Evolutionary conservation across 352 stramenopile genomes (phyloP).

Genomic region (Globisporangium spinosum): DNA sequence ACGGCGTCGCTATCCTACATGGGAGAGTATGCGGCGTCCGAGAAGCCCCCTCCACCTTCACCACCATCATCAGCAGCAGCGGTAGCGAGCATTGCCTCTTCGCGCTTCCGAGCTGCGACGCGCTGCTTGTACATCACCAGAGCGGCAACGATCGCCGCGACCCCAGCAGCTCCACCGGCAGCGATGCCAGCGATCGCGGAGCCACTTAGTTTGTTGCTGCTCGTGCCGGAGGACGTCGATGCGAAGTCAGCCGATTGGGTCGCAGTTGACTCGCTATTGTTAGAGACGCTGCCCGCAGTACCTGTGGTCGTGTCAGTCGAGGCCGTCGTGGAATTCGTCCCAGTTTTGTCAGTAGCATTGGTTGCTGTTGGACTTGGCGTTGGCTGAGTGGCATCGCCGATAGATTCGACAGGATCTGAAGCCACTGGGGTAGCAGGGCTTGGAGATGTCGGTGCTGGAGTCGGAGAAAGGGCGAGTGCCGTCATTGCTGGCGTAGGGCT

Average conservation of each 20-base stretch:
- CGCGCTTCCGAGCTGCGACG: not conserved
- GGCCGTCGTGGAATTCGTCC: not conserved
- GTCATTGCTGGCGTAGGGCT: not conserved
- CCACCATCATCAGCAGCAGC: not conserved
- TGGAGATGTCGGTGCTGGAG: not conserved
- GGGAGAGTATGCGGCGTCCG: not conserved
- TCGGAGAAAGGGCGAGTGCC: not conserved
- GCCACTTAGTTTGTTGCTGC: not conserved
- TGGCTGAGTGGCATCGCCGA: not conserved
- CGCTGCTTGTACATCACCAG: not conserved
- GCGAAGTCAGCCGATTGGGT: not conserved
- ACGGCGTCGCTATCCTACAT: not conserved
- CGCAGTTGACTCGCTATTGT: not conserved
- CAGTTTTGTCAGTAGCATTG: not conserved
- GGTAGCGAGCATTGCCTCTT: not conserved
- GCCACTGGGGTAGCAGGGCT: not conserved
- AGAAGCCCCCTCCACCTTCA: not conserved
- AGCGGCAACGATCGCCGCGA: not conserved
- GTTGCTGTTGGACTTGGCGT: not conserved
- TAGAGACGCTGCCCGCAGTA: not conserved
- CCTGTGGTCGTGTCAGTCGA: not conserved
- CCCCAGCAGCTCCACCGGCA: not conserved
- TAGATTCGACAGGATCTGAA: not conserved
- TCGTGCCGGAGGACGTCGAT: not conserved
- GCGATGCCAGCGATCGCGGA: not conserved